These are phyloP conservation scores for Pseudotsuga menziesii DNA, from an alignment of 75 land plant genomes.

Conservation along the genomic window DNA sequence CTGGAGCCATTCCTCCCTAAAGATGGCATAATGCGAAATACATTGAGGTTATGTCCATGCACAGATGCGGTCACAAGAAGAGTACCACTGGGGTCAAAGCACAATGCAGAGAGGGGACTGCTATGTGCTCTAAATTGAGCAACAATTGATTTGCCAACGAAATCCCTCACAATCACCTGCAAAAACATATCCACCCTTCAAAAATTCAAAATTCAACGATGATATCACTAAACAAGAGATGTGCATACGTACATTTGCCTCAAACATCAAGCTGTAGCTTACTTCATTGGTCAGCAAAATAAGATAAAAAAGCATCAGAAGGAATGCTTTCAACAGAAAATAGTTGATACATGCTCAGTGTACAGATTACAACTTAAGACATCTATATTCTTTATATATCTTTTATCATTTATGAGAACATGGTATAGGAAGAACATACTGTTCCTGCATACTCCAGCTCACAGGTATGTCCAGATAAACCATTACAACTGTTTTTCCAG, in stretches of 20 bases:
- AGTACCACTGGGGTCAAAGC: conserved; percentile 96
- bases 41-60: conserved; percentile 92
- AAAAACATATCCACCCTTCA: conserved; percentile 20
- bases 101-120: conserved; percentile 88
- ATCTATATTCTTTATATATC: background rate
- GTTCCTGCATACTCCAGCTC: conserved; percentile 82
- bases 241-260: conserved; percentile 12
- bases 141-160: conserved; percentile 66
- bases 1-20: conserved; percentile 20
- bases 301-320: background rate
- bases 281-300: background rate
- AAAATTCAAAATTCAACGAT: conserved; percentile 85
- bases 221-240: conserved; percentile 68
- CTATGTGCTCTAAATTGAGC: conserved; percentile 89
- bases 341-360: background rate
- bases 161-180: conserved; percentile 92
- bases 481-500: conserved; percentile 44
- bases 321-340: background rate
- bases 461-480: conserved; percentile 22
- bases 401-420: background rate
- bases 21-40: conserved; percentile 71
- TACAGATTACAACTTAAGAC: background rate
- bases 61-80: conserved; percentile 96
- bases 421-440: conserved; percentile 32
- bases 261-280: background rate